These are phyloP conservation scores for Cicer yamashitae DNA, from an alignment of 306 rosid genomes.

Conservation along the genomic window DNA sequence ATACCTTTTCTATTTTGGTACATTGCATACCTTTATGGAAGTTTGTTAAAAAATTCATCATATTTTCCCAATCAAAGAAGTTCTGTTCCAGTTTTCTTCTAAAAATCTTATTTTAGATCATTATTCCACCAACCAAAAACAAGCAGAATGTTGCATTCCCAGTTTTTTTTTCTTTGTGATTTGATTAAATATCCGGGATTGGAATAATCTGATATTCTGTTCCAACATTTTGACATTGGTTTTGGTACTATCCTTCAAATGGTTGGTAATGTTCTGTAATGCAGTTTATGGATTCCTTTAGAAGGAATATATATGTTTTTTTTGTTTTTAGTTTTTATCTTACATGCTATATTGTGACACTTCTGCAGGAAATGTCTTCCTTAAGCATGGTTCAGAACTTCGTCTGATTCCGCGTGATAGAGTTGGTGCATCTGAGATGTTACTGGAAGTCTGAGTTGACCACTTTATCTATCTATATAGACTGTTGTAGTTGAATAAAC, in stretches of 20 bases:
- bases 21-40: constrained; percentile 6
- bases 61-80: neutral
- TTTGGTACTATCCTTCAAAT: constrained; percentile 1
- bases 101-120: neutral
- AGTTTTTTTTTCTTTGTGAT: neutral
- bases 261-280: neutral
- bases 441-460: constrained; percentile 29
- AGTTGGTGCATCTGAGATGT: constrained; percentile 46
- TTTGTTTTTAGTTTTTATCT: neutral
- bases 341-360: constrained; percentile 2
- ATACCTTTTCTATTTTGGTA: neutral
- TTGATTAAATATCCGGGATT: neutral
- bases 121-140: neutral
- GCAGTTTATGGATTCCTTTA: constrained; percentile 2
- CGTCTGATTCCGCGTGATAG: constrained; percentile 58
- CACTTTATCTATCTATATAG: neutral
- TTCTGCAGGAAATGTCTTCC: constrained; percentile 51
- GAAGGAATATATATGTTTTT: neutral
- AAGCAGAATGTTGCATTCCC: neutral
- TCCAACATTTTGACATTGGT: constrained; percentile 16
- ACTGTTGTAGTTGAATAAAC: constrained; percentile 24
- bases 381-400: constrained; percentile 53
- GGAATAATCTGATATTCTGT: neutral
- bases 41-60: constrained; percentile 5
- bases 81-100: neutral